Evolutionary conservation across 495 filamentous ascomycete genomes (phyloP), one percentile per base, ranked within the genome.

Genomic region (Xylaria nigripes): DNA sequence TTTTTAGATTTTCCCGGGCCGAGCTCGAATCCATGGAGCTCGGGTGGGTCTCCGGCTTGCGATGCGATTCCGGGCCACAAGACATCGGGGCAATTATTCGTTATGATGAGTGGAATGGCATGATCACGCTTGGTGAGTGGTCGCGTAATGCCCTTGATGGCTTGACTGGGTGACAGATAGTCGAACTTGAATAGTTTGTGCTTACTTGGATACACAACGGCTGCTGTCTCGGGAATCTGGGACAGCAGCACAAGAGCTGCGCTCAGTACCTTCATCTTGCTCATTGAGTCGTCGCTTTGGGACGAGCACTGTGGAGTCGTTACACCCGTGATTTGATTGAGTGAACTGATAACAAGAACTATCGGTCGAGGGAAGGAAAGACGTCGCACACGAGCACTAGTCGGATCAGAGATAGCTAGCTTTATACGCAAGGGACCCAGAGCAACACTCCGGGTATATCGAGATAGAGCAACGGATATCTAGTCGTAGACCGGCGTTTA

Each of bases 1-100:
- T 70, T 69, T 47, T 50, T 74, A 23, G 70, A 76, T 12, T 70
- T 58, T 23, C 78, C 76, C 19, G 82, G 61, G 1, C 61, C 55
- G 27, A 89, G 76, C 59, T 79, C 71, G 58, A 89, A 91, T 19
- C 87, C 87, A 18, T 77, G 77, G 13, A 68, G 68, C 2, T 68
- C 67, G 0, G 86, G 85, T 0, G 79, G 79, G 18, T 74, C 80
- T 22, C 87, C 87, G 27, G 77, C 68, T 54, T 88, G 82, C 3
- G 82, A 86, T 15, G 73, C 72, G 44, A 92, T 80, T 10, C 81
- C 88, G 1, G 87, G 87, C 72, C 82, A 89, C 48, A 91, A 78
- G 3, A 75, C 78, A 40, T 86, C 79, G 3, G 60, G 61, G 61
- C 87, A 92, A 47, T 72, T 73, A 68, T 90, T 92, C 50, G 76